Evolutionary conservation across 2,329 filamentous ascomycete genomes (phyloP).

Genomic region (Knoxdaviesia proteae): DNA sequence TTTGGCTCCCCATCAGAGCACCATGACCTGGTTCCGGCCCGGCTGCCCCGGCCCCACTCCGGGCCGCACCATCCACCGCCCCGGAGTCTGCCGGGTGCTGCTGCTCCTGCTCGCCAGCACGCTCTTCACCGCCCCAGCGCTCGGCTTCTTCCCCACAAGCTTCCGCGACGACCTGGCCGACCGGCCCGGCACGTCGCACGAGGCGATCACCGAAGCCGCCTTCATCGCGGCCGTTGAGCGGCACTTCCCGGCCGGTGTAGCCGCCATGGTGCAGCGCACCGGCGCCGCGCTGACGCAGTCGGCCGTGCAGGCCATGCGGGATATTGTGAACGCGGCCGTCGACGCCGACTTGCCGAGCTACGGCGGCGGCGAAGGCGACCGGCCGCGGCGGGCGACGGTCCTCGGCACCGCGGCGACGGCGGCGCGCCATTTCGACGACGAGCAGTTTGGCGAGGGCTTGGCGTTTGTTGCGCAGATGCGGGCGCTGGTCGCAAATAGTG

Average conservation of each 20-base stretch:
- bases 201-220: constrained; percentile 5
- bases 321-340: constrained; percentile 3
- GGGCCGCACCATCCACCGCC: too few relatives aligned
- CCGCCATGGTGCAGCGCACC: background rate
- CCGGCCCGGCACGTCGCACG: constrained; percentile 5
- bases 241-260: constrained; percentile 1
- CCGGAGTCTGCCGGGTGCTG: background rate
- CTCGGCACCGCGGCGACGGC: background rate
- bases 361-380: too few relatives aligned
- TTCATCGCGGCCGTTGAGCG: constrained; percentile 1
- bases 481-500: constrained; percentile 1
- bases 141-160: constrained; percentile 5
- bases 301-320: constrained; percentile 3
- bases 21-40: too few relatives aligned
- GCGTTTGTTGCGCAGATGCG: constrained; percentile 2
- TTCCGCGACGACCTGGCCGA: constrained; percentile 4
- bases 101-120: background rate
- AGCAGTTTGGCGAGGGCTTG: constrained; percentile 2
- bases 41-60: too few relatives aligned
- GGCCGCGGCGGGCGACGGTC: too few relatives aligned
- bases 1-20: too few relatives aligned
- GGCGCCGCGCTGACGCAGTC: constrained; percentile 2
- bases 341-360: constrained; percentile 1
- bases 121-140: background rate
- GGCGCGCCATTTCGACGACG: constrained; percentile 5